These are phyloP conservation scores for Sonneratia alba DNA, from an alignment of 345 rosid genomes.

Conservation along the genomic window DNA sequence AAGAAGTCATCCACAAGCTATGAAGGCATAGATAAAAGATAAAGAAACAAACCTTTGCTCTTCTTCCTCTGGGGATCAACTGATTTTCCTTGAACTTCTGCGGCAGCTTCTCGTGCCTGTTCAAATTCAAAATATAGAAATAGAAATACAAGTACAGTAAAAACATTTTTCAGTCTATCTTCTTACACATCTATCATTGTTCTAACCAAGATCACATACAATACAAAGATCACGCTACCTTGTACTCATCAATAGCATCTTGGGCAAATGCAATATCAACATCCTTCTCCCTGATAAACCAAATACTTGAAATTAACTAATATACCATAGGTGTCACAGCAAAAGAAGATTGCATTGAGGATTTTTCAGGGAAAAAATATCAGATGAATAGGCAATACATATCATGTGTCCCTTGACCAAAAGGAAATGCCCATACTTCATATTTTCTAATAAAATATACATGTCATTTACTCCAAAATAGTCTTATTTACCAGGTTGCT, in stretches of 20 bases:
- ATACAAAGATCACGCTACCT: conserved; percentile 36
- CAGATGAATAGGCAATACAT: not conserved
- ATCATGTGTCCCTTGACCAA: not conserved
- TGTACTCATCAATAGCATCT: conserved; percentile 86
- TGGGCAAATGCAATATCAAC: conserved; percentile 84
- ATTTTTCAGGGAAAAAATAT: not conserved
- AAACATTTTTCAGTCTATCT: not conserved
- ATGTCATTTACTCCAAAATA: not conserved
- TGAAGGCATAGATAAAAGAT: not conserved
- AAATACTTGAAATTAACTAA: conserved; percentile 4
- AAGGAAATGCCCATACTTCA: no score
- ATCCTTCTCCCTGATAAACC: conserved; percentile 79
- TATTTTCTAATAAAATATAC: no score
- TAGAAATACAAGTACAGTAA: not conserved
- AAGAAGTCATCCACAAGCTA: not conserved
- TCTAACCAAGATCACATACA: conserved; percentile 7
- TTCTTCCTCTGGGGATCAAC: conserved; percentile 92
- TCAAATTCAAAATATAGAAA: not conserved
- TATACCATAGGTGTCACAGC: not conserved
- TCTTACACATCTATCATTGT: not conserved
- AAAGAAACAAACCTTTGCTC: conserved; percentile 61
- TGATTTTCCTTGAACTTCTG: conserved; percentile 74
- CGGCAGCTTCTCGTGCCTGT: conserved; percentile 95
- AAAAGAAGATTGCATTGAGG: not conserved
- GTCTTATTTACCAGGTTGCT: conserved; percentile 70